A percentile compares a stretch with the other conserved stretches of the same genome.
These are phyloP conservation scores for Pestalotiopsis sp. DNA, from an alignment of 2,329 filamentous ascomycete species.

Conservation along the genomic window DNA sequence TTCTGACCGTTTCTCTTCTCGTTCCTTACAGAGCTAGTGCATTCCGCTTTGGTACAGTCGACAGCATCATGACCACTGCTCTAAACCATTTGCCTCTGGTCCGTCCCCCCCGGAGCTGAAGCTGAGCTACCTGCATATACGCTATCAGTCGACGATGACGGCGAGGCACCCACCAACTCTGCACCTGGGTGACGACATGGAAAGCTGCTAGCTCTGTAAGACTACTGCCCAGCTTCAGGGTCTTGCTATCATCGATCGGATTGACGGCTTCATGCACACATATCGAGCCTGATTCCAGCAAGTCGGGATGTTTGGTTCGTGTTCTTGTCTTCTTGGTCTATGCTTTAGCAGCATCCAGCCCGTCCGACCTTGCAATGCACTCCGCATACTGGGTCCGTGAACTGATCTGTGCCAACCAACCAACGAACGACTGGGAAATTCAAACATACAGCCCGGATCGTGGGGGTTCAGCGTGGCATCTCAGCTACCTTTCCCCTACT, in stretches of 20 bases:
- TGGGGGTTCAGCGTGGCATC: neutral
- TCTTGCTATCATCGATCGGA: neutral
- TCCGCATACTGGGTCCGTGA: neutral
- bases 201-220: neutral
- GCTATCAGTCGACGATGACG: neutral
- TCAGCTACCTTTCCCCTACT: neutral
- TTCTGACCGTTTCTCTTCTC: neutral
- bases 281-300: neutral
- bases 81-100: neutral
- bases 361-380: neutral
- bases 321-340: neutral
- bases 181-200: neutral
- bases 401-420: neutral
- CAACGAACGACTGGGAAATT: neutral
- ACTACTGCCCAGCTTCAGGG: neutral
- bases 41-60: too few species aligned
- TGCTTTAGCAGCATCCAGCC: neutral
- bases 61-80: neutral
- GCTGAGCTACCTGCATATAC: neutral
- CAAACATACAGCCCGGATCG: neutral
- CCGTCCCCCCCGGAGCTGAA: neutral
- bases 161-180: neutral
- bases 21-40: neutral
- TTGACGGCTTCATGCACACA: neutral
- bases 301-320: neutral